A percentile compares a stretch with the other conserved stretches of the same genome.
phyloP scores from a whole-genome alignment of 225 moss, liverwort and hornwort species.

The Pseudisothecium myosuroides region DNA sequence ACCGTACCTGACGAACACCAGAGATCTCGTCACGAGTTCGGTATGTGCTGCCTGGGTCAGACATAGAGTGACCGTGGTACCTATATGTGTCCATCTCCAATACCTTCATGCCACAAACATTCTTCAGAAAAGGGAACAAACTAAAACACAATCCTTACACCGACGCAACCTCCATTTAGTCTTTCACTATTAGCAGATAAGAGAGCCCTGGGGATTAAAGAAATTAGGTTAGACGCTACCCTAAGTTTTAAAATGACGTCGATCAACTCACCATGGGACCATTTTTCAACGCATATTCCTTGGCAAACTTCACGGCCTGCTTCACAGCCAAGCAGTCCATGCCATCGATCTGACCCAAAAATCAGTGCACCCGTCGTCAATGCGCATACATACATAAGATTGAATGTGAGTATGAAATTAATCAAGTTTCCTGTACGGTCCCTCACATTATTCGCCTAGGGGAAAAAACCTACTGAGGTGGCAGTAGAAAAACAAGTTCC shows the following conservation, averaged over 20 bases:
- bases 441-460: background rate
- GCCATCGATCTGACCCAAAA: constrained; percentile 35
- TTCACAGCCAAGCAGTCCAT: constrained; percentile 89
- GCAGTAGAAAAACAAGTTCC: background rate
- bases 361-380: background rate
- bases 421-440: background rate
- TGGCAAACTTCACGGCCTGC: constrained; percentile 82
- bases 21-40: constrained; percentile 94
- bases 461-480: background rate
- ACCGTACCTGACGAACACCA: constrained; percentile 59
- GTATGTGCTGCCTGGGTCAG: constrained; percentile 96
- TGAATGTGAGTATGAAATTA: background rate
- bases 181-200: background rate
- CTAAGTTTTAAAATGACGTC: no score
- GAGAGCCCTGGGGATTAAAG: background rate
- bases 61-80: constrained; percentile 99
- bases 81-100: constrained; percentile 94
- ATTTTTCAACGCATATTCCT: constrained; percentile 58
- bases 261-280: constrained; percentile 54
- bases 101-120: constrained; percentile 28
- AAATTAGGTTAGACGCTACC: background rate
- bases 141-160: background rate
- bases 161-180: background rate
- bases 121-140: background rate
- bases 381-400: background rate